phyloP scores from a whole-genome alignment of 768 basidiomycete species.

The Pisolithus microcarpus region DNA sequence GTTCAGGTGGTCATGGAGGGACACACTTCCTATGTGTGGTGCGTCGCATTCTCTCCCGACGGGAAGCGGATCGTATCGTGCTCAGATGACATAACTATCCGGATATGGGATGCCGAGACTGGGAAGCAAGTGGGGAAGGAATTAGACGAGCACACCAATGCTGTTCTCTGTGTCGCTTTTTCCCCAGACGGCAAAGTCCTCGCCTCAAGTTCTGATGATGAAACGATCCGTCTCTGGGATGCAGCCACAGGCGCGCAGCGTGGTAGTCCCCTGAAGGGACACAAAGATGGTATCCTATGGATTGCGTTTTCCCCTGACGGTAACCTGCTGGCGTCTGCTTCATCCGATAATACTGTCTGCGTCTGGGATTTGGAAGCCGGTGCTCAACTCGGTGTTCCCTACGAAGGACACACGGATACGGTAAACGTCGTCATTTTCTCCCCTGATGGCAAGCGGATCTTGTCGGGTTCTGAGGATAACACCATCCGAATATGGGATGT shows the following conservation, averaged over 20 bases:
- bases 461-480: background rate
- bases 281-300: background rate
- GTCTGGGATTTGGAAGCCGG: background rate
- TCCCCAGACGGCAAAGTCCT: conserved; percentile 10
- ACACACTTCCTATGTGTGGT: background rate
- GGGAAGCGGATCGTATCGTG: conserved; percentile 1
- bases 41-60: background rate
- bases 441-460: conserved; percentile 2
- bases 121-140: conserved; percentile 2
- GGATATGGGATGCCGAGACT: conserved; percentile 8
- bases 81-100: conserved; percentile 5
- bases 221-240: conserved; percentile 14
- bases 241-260: background rate
- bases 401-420: background rate
- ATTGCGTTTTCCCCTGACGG: background rate
- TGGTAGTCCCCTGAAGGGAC: background rate
- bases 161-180: conserved; percentile 8
- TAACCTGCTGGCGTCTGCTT: background rate
- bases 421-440: conserved; percentile 3
- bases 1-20: background rate
- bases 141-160: conserved; percentile 5
- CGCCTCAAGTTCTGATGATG: conserved; percentile 6
- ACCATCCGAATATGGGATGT: background rate
- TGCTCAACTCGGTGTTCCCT: background rate
- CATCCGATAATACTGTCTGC: background rate